Evolutionary conservation across 192 early-diverging fungal genomes (phyloP).

Genomic region (Mortierella hygrophila): DNA sequence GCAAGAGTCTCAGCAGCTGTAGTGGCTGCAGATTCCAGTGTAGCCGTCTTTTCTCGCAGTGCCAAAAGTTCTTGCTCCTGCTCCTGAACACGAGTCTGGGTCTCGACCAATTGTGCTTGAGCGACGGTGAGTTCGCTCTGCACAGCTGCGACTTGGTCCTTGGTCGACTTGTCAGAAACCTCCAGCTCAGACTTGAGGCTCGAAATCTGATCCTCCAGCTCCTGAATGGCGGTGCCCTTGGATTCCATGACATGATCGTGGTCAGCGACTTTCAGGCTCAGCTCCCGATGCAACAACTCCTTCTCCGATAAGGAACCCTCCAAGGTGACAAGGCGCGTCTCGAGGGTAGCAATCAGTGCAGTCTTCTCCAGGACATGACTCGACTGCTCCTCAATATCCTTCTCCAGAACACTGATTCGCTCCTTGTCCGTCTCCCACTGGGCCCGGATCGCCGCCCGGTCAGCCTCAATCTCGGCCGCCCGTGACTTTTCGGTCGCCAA

Average conservation of each 20-base stretch:
- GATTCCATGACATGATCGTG: constrained; percentile 9
- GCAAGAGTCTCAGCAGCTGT: constrained; percentile 20
- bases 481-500: constrained; percentile 27
- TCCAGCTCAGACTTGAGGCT: constrained; percentile 12
- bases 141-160: constrained; percentile 7
- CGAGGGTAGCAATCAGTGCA: constrained; percentile 19
- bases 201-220: constrained; percentile 29
- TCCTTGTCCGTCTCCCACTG: constrained; percentile 47
- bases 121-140: constrained; percentile 28
- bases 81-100: constrained; percentile 23
- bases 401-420: constrained; percentile 24
- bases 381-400: constrained; percentile 34
- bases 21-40: constrained; percentile 1
- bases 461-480: constrained; percentile 28
- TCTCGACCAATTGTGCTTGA: constrained; percentile 21
- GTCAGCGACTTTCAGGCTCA: neutral
- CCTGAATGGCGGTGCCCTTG: constrained; percentile 20
- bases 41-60: constrained; percentile 9
- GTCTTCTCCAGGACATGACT: constrained; percentile 25
- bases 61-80: constrained; percentile 19
- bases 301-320: constrained; percentile 23
- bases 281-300: constrained; percentile 26
- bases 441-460: constrained; percentile 32
- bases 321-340: constrained; percentile 6
- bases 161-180: neutral